A percentile compares a stretch with the other conserved stretches of the same genome.
Conservation (phyloP, 2,329 filamentous ascomycete species). For the Exserohilum rostratum region DNA sequence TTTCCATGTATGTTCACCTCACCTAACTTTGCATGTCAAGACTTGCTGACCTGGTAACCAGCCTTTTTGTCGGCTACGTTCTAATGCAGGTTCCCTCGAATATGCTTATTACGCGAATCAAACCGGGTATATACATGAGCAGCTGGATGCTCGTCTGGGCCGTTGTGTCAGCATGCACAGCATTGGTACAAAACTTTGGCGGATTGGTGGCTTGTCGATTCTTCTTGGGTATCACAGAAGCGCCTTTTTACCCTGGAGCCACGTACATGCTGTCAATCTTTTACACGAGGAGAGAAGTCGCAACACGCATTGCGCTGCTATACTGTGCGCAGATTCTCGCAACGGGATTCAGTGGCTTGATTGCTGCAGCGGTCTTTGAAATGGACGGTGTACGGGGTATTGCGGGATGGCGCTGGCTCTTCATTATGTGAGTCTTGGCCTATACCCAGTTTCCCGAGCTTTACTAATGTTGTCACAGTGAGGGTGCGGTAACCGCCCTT, state of each 20-base stretch:
- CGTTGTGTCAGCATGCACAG: constrained; percentile 42
- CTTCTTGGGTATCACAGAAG: constrained; percentile 40
- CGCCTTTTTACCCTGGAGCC: constrained; percentile 64
- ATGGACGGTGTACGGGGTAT: constrained; percentile 36
- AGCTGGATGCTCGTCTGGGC: constrained; percentile 48
- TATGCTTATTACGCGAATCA: constrained; percentile 49
- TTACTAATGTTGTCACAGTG: constrained; percentile 11
- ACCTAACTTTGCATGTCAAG: no score
- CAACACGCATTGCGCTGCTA: constrained; percentile 45
- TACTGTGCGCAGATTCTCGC: constrained; percentile 51
- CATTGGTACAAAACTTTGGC: constrained; percentile 40
- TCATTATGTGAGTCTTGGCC: constrained; percentile 44
- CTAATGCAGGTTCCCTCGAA: constrained; percentile 50
- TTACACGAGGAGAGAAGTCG: constrained; percentile 63
- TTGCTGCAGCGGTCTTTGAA: constrained; percentile 50
- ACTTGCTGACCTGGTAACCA: no score
- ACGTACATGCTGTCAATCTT: constrained; percentile 68
- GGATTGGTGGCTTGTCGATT: constrained; percentile 42
- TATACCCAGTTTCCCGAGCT: background rate
- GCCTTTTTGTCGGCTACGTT: constrained; percentile 58
- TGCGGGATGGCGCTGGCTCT: constrained; percentile 49
- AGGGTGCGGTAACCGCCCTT: constrained; percentile 33
- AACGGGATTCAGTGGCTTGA: constrained; percentile 53
- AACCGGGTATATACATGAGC: constrained; percentile 41
- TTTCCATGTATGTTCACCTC: constrained; percentile 52